A percentile compares a stretch with the other conserved stretches of the same genome.
phyloP scores from a whole-genome alignment of 208 protist genomes.

The Wallacemonas rigidus region DNA sequence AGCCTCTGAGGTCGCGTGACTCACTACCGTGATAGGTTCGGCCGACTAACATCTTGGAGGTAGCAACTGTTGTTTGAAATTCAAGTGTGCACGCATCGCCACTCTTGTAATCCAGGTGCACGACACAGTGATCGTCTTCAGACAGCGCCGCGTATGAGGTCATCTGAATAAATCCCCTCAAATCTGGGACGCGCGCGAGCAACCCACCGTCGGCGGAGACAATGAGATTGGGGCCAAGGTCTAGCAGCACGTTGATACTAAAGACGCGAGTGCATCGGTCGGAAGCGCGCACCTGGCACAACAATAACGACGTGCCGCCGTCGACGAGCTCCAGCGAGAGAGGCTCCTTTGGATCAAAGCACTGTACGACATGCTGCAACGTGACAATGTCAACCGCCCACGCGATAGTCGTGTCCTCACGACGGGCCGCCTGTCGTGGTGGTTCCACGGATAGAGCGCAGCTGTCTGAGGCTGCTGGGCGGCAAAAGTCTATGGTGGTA shows the following conservation, averaged over 20 bases:
- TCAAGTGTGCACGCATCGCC: not conserved
- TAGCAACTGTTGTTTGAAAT: slow-evolving; percentile 35
- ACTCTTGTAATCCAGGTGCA: slow-evolving; percentile 7
- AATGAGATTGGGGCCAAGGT: slow-evolving; percentile 64
- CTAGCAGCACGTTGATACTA: slow-evolving; percentile 54
- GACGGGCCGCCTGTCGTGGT: not conserved
- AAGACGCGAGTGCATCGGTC: slow-evolving; percentile 35
- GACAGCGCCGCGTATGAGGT: slow-evolving; percentile 37
- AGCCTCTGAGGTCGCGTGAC: slow-evolving; percentile 31
- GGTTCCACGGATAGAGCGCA: slow-evolving; percentile 8
- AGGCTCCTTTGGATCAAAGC: slow-evolving; percentile 45
- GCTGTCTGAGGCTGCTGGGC: slow-evolving; percentile 9
- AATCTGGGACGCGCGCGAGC: slow-evolving; percentile 48
- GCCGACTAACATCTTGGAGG: slow-evolving; percentile 27
- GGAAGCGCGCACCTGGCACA: slow-evolving; percentile 42
- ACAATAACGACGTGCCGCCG: slow-evolving; percentile 38
- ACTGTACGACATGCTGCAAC: slow-evolving; percentile 41
- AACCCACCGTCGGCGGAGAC: slow-evolving; percentile 41
- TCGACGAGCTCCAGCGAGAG: slow-evolving; percentile 44
- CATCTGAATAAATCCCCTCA: slow-evolving; percentile 54
- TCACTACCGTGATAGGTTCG: slow-evolving; percentile 7
- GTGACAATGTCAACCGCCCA: slow-evolving; percentile 53
- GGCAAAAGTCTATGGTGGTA: slow-evolving; percentile 42
- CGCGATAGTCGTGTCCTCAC: slow-evolving; percentile 26
- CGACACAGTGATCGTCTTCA: slow-evolving; percentile 47